Percentiles rank a stretch among this genome's conserved stretches.
Conservation (phyloP, 2,329 filamentous ascomycete species). For the Colletotrichum coccodes region DNA sequence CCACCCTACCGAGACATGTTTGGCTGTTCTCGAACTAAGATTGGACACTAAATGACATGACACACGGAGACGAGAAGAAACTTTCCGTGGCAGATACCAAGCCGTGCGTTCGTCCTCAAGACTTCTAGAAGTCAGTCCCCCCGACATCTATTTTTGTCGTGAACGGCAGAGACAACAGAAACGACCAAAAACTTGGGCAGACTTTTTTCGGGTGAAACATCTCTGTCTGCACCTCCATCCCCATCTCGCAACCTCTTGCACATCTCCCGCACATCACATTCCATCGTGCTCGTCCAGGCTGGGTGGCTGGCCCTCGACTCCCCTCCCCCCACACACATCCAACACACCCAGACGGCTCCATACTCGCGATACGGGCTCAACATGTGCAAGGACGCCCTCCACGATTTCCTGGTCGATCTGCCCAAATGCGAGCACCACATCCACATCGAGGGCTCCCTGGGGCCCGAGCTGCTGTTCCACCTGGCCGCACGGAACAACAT, state of each 20-base stretch:
- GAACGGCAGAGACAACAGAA: constrained; percentile 17
- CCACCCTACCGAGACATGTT: constrained; percentile 3
- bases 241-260: not conserved
- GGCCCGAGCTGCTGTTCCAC: constrained; percentile 74
- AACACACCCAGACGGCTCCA: not conserved
- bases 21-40: not conserved
- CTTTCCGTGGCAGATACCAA: constrained; percentile 17
- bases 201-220: constrained; percentile 28
- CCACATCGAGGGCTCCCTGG: constrained; percentile 81
- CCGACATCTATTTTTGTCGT: constrained; percentile 26
- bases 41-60: not conserved
- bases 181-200: constrained; percentile 13
- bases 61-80: constrained; percentile 3
- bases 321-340: not conserved
- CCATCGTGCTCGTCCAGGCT: not conserved
- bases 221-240: constrained; percentile 5
- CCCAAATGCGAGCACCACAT: constrained; percentile 88
- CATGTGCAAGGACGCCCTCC: constrained; percentile 66
- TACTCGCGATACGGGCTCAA: not conserved
- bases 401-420: constrained; percentile 70
- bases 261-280: not conserved
- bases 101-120: constrained; percentile 23
- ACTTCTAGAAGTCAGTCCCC: constrained; percentile 28
- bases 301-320: not conserved
- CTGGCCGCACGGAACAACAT: constrained; percentile 76